Percentiles rank a stretch among this genome's conserved stretches.
Conservation (phyloP, 2,329 filamentous ascomycete genomes). For the Neoascochyta sp. region DNA sequence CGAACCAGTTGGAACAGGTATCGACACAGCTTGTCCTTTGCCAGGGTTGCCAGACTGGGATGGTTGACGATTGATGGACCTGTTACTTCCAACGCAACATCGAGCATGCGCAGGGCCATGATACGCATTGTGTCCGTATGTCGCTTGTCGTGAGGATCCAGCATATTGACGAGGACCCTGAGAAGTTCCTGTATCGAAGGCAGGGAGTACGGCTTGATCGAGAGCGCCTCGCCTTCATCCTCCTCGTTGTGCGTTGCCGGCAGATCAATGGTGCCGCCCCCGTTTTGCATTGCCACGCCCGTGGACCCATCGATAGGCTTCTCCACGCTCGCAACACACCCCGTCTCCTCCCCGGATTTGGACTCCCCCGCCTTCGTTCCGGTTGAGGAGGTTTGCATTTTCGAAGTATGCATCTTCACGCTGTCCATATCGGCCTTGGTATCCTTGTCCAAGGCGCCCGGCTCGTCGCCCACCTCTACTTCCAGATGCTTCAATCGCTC, state of each 20-base stretch:
- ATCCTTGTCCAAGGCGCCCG: conserved; percentile 63
- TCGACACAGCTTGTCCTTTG: conserved; percentile 88
- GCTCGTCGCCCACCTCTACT: conserved; percentile 65
- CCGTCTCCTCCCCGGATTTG: too few relatives aligned
- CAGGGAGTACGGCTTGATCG: conserved; percentile 87
- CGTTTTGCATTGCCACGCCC: conserved; percentile 37
- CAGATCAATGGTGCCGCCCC: conserved; percentile 44
- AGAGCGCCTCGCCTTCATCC: conserved; percentile 48
- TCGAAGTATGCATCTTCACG: conserved; percentile 64
- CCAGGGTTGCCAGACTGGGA: conserved; percentile 78
- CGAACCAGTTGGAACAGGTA: conserved; percentile 94
- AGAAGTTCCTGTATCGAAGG: conserved; percentile 94
- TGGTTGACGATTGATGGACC: conserved; percentile 93
- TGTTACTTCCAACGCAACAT: conserved; percentile 93
- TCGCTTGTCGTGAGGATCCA: conserved; percentile 88
- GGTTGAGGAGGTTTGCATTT: conserved; percentile 34
- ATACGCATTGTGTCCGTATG: conserved; percentile 94
- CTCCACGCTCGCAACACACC: too few relatives aligned
- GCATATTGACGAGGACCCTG: conserved; percentile 83
- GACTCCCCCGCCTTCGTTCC: conserved; percentile 29
- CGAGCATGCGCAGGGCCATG: conserved; percentile 95
- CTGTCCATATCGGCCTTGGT: conserved; percentile 61
- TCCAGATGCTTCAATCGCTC: conserved; percentile 85
- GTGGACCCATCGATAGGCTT: conserved; percentile 35
- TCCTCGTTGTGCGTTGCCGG: conserved; percentile 42